Evolutionary conservation across 257 asterid species (phyloP).

Genomic region (Schizonepeta tenuifolia): DNA sequence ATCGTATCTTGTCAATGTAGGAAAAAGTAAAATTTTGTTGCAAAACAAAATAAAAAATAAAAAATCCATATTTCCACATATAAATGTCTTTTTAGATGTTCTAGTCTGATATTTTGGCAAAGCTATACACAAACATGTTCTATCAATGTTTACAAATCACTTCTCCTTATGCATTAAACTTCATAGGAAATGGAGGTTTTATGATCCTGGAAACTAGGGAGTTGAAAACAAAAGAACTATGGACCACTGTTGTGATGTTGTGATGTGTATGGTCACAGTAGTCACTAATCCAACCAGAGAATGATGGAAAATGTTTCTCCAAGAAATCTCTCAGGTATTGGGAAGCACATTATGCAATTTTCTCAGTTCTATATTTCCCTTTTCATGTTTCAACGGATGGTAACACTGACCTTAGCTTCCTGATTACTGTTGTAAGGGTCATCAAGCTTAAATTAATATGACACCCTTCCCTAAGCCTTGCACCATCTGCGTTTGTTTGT

Average conservation of each 20-base stretch:
- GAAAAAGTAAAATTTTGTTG: too few relatives aligned
- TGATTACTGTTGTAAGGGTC: slow-evolving; percentile 93
- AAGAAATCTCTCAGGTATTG: too few relatives aligned
- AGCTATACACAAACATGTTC: neutral
- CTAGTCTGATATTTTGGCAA: neutral
- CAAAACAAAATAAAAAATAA: too few relatives aligned
- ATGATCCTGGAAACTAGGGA: too few relatives aligned
- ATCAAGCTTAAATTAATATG: slow-evolving; percentile 95
- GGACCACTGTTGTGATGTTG: too few relatives aligned
- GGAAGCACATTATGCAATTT: slow-evolving; percentile 8
- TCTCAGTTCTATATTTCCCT: neutral
- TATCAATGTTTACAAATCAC: neutral
- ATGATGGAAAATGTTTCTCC: too few relatives aligned
- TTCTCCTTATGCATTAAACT: neutral
- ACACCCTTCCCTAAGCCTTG: slow-evolving; percentile 95
- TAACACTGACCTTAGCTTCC: slow-evolving; percentile 78
- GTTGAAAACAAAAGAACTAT: too few relatives aligned
- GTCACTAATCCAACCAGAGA: too few relatives aligned
- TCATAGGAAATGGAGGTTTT: neutral
- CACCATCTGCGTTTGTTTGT: slow-evolving; percentile 94
- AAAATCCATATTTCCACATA: slow-evolving; percentile 1
- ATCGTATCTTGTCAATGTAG: neutral
- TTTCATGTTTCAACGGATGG: slow-evolving; percentile 1
- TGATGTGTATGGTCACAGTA: too few relatives aligned
- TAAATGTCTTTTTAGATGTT: neutral